Base-by-base conservation (phyloP, 192 early-diverging fungal genomes). In the Linnemannia elongata region DNA sequence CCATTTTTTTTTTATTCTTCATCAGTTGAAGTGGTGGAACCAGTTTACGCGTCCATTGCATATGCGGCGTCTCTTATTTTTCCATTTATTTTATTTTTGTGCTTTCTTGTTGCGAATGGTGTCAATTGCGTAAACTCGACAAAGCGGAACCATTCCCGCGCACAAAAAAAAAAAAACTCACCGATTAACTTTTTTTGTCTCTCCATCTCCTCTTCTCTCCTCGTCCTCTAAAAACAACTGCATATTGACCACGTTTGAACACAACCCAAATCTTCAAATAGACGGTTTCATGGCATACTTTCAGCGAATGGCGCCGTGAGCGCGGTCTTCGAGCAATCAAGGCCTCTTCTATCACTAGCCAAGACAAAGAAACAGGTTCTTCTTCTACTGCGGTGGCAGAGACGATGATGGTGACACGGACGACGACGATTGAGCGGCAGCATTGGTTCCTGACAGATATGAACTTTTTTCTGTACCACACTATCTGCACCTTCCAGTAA, bases 401-500 rank as follows among this genome's bases (percentile, higher is more conserved):
- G 27, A 24, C 47, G 7, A n/a, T n/a, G 33, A 9, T 24, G 52
- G 24, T 45, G 39, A 52, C 15, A 63, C 45, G 4, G 5, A 79
- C 47, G 6, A 87, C 85, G 13, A 78, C 85, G 3, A 75, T 81
- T 41, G 85, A 81, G 36, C 57, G 80, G 36, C 85, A 81, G 54
- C 54, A 87, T n/a, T 87, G 85, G 85, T 57, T 77, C 39, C 44
- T 87, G 76, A 87, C 85, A n/a, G 85, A 87, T 15, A 81, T 87
- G 79, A 81, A 69, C 36, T 87, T 87, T 71, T 87, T 87, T 72
- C 72, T 87, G 63, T 87, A 87, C 76, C 85, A 87, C 52, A 87
- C 79, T n/a, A 71, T 87, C 57, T 87, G 85, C 72, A 87, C 85
- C 9, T 81, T 87, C 66, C 85, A 87, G 85, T 87, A 87, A 87